Conservation (phyloP, 108 stramenopile species). For the Nannochloropsis salina region DNA sequence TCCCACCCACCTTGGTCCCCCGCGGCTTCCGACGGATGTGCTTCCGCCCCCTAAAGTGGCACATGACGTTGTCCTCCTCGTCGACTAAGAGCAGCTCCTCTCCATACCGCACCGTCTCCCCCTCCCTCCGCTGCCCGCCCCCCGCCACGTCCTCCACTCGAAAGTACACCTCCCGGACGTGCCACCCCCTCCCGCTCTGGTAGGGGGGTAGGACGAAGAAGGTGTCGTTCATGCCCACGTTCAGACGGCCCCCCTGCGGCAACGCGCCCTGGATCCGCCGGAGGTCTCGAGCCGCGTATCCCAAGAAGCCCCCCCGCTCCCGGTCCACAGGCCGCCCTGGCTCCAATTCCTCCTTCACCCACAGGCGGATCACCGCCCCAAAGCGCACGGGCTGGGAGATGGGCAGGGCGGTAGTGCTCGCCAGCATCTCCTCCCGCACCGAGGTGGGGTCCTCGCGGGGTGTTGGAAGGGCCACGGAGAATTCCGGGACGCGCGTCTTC, state of each 20-base stretch:
- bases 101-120: not conserved
- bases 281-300: not conserved
- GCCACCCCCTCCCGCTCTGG: not conserved
- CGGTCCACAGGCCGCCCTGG: not conserved
- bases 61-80: not conserved
- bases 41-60: not conserved
- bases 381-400: not conserved
- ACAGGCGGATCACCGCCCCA: not conserved
- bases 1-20: not conserved
- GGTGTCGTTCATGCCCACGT: not conserved
- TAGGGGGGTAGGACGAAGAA: not conserved
- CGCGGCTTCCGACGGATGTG: not conserved
- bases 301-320: not conserved
- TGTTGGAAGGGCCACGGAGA: not conserved
- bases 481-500: not conserved
- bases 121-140: not conserved
- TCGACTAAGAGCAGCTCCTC: constrained; percentile 11
- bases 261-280: not conserved
- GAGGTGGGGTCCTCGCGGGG: not conserved
- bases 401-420: not conserved
- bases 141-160: not conserved
- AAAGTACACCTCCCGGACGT: not conserved
- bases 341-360: not conserved
- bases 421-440: not conserved
- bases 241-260: not conserved